These are phyloP conservation scores for Scorias spongiosa DNA, from an alignment of 2,329 filamentous ascomycete genomes.

Conservation along the genomic window DNA sequence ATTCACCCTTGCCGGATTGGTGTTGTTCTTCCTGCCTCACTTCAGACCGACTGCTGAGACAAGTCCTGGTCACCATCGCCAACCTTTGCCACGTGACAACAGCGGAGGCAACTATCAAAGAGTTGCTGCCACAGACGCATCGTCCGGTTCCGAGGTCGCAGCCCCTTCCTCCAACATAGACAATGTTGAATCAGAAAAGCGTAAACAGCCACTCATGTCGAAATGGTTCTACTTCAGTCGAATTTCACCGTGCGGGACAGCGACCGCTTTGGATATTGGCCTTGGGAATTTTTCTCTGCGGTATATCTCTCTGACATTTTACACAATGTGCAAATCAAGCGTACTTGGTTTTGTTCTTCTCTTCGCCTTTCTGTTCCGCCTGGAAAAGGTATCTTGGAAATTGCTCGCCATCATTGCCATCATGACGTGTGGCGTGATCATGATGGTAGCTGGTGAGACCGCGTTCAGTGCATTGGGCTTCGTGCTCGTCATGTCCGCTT, in stretches of 20 bases:
- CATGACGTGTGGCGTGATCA: constrained; percentile 86
- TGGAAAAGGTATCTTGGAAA: constrained; percentile 75
- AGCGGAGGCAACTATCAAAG: not conserved
- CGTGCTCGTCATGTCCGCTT: constrained; percentile 78
- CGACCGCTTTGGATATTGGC: constrained; percentile 90
- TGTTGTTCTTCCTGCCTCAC: constrained; percentile 70
- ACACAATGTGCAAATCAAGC: constrained; percentile 99
- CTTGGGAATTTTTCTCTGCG: constrained; percentile 90
- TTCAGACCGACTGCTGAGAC: constrained; percentile 46
- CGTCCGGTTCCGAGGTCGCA: not conserved
- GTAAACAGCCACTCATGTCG: constrained; percentile 55
- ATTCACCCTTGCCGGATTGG: constrained; percentile 60
- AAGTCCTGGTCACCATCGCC: constrained; percentile 1
- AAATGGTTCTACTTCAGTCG: constrained; percentile 83
- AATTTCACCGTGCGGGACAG: constrained; percentile 79
- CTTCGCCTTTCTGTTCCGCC: constrained; percentile 85
- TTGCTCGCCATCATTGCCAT: constrained; percentile 74
- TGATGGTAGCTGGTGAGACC: constrained; percentile 96
- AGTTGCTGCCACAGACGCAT: constrained; percentile 6
- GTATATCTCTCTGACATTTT: constrained; percentile 93
- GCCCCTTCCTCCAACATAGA: not conserved
- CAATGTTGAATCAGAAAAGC: not conserved
- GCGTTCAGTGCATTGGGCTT: constrained; percentile 81
- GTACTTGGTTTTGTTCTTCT: constrained; percentile 86
- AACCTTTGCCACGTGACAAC: not conserved